Percentiles rank a stretch among this genome's conserved stretches.
These are phyloP conservation scores for Tricholoma sp. DNA, from an alignment of 768 basidiomycete genomes.

Conservation along the genomic window DNA sequence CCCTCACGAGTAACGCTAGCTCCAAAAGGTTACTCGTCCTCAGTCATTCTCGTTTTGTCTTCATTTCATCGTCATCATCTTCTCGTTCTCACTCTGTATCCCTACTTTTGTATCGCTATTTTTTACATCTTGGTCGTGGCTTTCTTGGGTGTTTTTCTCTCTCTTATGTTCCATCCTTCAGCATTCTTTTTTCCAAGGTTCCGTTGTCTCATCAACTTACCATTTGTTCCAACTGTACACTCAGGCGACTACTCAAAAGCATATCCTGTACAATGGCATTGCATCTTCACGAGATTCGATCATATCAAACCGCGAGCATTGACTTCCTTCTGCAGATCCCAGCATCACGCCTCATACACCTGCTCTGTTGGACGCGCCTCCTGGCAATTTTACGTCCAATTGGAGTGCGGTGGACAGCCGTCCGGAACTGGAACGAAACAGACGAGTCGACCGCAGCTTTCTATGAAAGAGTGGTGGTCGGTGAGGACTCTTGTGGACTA, in stretches of 20 bases:
- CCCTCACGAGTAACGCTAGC: conserved; percentile 7
- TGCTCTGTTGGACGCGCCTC: conserved; percentile 12
- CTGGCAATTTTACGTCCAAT: conserved; percentile 15
- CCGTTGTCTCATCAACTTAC: not conserved
- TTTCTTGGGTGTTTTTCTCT: not conserved
- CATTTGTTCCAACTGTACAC: not conserved
- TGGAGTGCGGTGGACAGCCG: conserved; percentile 11
- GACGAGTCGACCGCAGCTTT: conserved; percentile 14
- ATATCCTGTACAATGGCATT: not conserved
- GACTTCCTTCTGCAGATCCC: too few species aligned
- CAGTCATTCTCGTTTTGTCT: too few species aligned
- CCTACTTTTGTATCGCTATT: not conserved
- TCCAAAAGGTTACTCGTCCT: not conserved
- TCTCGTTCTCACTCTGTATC: not conserved
- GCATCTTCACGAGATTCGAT: not conserved
- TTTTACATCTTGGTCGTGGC: not conserved
- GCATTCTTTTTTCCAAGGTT: not conserved
- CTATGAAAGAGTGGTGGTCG: conserved; percentile 13
- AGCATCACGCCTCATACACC: not conserved
- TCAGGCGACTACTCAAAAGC: not conserved
- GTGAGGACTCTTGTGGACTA: conserved; percentile 12
- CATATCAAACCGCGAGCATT: not conserved
- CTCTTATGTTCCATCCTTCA: not conserved
- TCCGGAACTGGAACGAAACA: conserved; percentile 11
- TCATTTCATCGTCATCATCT: not conserved